Evolutionary conservation across 148 eudicot genomes (phyloP).

Genomic region (Polygonum maritimum): DNA sequence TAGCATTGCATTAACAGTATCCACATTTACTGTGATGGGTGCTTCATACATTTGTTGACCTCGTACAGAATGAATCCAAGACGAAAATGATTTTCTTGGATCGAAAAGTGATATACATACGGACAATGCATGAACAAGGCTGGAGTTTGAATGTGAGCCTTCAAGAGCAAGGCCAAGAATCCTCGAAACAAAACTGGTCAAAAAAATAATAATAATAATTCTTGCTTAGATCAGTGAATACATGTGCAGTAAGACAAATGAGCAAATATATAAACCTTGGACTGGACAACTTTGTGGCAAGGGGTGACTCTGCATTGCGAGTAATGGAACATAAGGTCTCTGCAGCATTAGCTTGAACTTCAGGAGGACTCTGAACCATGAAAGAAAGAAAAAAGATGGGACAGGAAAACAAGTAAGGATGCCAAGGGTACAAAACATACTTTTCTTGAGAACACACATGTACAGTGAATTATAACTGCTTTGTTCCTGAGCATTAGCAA

Average conservation of each 20-base stretch:
- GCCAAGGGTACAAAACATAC: not conserved
- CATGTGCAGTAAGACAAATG: slow-evolving; percentile 1
- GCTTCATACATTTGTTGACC: slow-evolving; percentile 78
- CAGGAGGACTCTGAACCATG: slow-evolving; percentile 63
- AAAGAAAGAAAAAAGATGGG: slow-evolving; percentile 9
- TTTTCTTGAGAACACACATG: not conserved
- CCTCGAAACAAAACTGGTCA: slow-evolving; percentile 79
- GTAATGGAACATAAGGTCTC: slow-evolving; percentile 87
- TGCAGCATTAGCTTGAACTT: slow-evolving; percentile 96
- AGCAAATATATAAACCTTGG: slow-evolving; percentile 42
- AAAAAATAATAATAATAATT: not conserved
- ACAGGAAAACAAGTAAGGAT: not conserved
- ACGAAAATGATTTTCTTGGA: slow-evolving; percentile 71
- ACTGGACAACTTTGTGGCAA: slow-evolving; percentile 81
- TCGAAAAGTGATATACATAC: slow-evolving; percentile 94
- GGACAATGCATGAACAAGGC: slow-evolving; percentile 74
- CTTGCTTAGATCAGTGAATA: not conserved
- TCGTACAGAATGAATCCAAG: slow-evolving; percentile 64
- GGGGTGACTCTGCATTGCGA: slow-evolving; percentile 75
- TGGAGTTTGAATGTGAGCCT: slow-evolving; percentile 64
- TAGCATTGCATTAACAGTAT: slow-evolving; percentile 90
- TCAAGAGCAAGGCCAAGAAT: slow-evolving; percentile 79
- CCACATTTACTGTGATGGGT: slow-evolving; percentile 59
- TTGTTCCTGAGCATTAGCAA: not conserved
- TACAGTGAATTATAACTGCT: not conserved